Evolutionary conservation across 2,329 filamentous ascomycete genomes (phyloP).

Genomic region (Penicillium sp.): DNA sequence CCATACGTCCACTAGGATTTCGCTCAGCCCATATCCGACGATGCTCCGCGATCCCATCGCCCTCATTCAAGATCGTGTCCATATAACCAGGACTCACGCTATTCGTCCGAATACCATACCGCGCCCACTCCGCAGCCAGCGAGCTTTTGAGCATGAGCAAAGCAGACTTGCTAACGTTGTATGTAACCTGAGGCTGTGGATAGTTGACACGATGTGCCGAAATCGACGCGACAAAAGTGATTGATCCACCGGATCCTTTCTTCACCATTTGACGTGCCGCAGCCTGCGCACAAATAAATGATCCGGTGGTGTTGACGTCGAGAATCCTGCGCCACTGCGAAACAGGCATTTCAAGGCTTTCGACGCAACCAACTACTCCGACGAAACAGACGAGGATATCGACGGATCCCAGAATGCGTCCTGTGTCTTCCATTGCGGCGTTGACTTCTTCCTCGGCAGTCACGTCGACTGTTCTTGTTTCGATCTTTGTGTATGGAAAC

Average conservation of each 20-base stretch:
- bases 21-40: constrained; percentile 53
- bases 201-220: constrained; percentile 64
- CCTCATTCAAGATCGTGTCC: constrained; percentile 68
- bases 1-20: constrained; percentile 62
- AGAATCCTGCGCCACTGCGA: constrained; percentile 58
- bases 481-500: constrained; percentile 52
- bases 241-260: constrained; percentile 42
- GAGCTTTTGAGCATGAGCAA: constrained; percentile 58
- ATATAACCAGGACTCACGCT: constrained; percentile 68
- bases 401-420: constrained; percentile 45
- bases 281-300: constrained; percentile 65
- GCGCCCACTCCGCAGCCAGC: constrained; percentile 67
- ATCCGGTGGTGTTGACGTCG: constrained; percentile 66
- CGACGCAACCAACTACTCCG: constrained; percentile 59
- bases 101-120: constrained; percentile 65
- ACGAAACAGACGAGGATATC: constrained; percentile 60
- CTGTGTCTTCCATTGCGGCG: constrained; percentile 17
- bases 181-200: constrained; percentile 65
- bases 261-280: constrained; percentile 41
- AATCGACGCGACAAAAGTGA: constrained; percentile 59
- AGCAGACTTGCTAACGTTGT: constrained; percentile 67
- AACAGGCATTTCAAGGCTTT: constrained; percentile 55
- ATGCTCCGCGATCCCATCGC: constrained; percentile 51
- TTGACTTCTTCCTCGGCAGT: constrained; percentile 44
- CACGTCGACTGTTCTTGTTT: constrained; percentile 53